These are phyloP conservation scores for Cinnamomum micranthum DNA, from an alignment of 164 flowering plant species.

Conservation along the genomic window DNA sequence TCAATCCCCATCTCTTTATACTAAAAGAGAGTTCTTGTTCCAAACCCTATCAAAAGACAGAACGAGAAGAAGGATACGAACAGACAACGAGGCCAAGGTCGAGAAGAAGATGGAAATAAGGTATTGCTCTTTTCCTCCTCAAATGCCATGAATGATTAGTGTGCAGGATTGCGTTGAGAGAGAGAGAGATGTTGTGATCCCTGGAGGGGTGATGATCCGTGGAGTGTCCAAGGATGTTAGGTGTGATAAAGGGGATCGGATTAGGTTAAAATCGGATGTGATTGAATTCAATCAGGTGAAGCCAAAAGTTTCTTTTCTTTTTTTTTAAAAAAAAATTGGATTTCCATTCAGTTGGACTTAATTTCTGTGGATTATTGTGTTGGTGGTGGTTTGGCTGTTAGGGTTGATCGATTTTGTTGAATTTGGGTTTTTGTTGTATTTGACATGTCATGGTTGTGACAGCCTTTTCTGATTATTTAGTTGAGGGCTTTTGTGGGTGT, in stretches of 20 bases:
- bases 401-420: background rate
- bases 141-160: no score
- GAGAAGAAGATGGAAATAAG: no score
- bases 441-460: background rate
- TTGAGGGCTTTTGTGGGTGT: no score
- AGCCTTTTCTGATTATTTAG: background rate
- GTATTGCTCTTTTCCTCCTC: no score
- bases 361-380: background rate
- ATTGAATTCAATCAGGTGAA: slow-evolving; percentile 81
- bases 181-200: slow-evolving; percentile 60
- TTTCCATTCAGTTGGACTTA: background rate
- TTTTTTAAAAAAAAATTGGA: no score
- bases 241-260: slow-evolving; percentile 77
- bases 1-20: no score
- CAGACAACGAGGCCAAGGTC: no score
- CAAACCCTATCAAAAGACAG: no score
- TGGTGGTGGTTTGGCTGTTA: background rate
- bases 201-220: slow-evolving; percentile 35
- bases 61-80: no score
- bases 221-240: slow-evolving; percentile 57
- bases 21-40: no score
- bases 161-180: no score
- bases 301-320: background rate
- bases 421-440: background rate
- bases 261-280: slow-evolving; percentile 76